Base-by-base conservation (phyloP, 2,329 filamentous ascomycete species). In the Chalaropsis thielavioides region DNA sequence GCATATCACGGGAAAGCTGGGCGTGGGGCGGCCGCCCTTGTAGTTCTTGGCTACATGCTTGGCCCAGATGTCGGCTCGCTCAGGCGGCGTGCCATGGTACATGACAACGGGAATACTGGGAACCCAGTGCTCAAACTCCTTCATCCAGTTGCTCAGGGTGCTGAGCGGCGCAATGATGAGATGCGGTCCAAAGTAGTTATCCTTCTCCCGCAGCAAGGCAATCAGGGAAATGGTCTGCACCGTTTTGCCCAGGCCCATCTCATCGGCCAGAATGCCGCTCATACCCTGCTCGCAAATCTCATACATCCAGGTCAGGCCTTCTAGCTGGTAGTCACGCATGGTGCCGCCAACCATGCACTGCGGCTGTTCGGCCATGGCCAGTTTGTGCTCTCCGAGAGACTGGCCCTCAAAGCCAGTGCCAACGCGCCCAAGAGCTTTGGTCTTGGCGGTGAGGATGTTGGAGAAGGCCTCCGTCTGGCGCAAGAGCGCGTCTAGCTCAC, bases 231-330 rank as follows among this genome's bases (percentile, higher is more conserved):
- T 95, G 0, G 90, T 91, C 72, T 96, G 92, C 0, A 96, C 83
- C 0, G 92, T 96, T 77, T 96, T 96, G 3, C 90, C 83, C 5
- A 96, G 75, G 0, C 92, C 92, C 92, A 96, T 96, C 73, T 96
- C 92, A 70, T 96, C 92, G 0, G 92, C 92, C 40, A 96, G 74
- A 66, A 96, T 96, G 1, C 92, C 92, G 69, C 90, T 95, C 74
- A 96, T 83, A 11, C 92, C 92, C 71, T 96, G 94, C 1, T 80
- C 75, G 65, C 81, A 83, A 63, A 84, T 82, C 78, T 96, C 90
- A 70, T 88, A 95, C 78, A 99, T 86, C 94, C 94, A 99, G 0
- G 95, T 95, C 0, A 99, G 75, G 0, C 94, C 94, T 72, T 97
- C 92, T 0, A 99, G 77, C 71, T 99, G 94, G 72, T 99, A 99